Conservation (phyloP, 2,329 filamentous ascomycete genomes). For the Diaporthe citri region DNA sequence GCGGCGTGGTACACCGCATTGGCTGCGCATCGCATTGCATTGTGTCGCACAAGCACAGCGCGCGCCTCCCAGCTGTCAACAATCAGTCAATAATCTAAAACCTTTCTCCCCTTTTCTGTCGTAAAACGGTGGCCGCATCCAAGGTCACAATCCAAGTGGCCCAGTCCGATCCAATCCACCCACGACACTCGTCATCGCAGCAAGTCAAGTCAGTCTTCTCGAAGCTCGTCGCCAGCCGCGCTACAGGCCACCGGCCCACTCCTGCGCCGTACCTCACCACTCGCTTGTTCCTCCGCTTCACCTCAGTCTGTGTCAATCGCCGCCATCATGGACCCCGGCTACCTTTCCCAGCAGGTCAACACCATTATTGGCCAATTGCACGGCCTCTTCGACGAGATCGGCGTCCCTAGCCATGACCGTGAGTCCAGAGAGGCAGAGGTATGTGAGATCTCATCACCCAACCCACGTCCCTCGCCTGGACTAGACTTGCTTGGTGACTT, state of each 20-base stretch:
- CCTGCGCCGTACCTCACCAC: conserved; percentile 22
- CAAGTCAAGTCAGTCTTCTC: neutral
- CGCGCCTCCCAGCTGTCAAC: conserved; percentile 38
- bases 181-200: conserved; percentile 9
- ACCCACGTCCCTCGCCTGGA: neutral
- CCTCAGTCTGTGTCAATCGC: conserved; percentile 20
- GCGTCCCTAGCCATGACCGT: conserved; percentile 92
- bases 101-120: conserved; percentile 14
- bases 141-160: conserved; percentile 25
- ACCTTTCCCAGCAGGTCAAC: conserved; percentile 94
- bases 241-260: conserved; percentile 22
- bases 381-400: conserved; percentile 96
- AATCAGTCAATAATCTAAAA: conserved; percentile 4
- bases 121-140: conserved; percentile 33
- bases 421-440: conserved; percentile 92
- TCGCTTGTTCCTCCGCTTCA: conserved; percentile 33
- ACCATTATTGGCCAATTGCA: conserved; percentile 94
- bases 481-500: conserved; percentile 36
- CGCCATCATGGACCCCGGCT: conserved; percentile 84
- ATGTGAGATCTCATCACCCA: conserved; percentile 47
- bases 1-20: conserved; percentile 1
- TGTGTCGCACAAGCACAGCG: conserved; percentile 12
- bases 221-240: conserved; percentile 22
- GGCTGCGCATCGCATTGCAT: neutral
- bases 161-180: conserved; percentile 14